phyloP scores from a whole-genome alignment of 2,329 filamentous ascomycete genomes.

The Pseudogymnoascus sp. region DNA sequence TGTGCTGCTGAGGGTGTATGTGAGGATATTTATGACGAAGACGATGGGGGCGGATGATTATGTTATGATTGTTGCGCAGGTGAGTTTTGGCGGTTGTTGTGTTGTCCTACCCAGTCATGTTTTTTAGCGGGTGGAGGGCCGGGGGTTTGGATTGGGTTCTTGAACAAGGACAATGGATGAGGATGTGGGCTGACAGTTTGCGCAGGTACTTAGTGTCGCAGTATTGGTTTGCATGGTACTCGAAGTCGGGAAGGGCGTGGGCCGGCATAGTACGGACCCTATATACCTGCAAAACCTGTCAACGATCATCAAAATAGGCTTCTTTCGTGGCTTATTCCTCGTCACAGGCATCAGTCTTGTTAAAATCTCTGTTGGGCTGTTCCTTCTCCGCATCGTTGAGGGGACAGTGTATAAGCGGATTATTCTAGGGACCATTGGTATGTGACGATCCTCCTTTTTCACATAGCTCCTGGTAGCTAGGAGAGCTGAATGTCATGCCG shows the following conservation, averaged over 20 bases:
- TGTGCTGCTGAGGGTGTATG: slow-evolving; percentile 35
- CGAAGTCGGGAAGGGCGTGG: not conserved
- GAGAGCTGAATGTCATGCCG: not conserved
- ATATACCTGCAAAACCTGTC: not conserved
- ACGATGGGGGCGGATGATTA: slow-evolving; percentile 41
- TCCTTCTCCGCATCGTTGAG: slow-evolving; percentile 38
- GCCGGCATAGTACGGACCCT: not conserved
- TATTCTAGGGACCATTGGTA: slow-evolving; percentile 37
- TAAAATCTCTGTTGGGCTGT: slow-evolving; percentile 42
- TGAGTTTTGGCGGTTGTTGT: slow-evolving; percentile 23
- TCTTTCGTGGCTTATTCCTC: slow-evolving; percentile 17
- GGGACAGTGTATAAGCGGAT: slow-evolving; percentile 34
- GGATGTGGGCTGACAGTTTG: not conserved
- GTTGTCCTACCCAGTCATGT: slow-evolving; percentile 18
- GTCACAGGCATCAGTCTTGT: slow-evolving; percentile 38
- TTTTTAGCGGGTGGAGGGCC: not conserved
- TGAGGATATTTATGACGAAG: slow-evolving; percentile 37
- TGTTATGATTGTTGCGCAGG: slow-evolving; percentile 35
- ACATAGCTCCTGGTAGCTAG: not conserved
- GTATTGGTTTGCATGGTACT: slow-evolving; percentile 16
- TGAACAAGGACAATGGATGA: not conserved
- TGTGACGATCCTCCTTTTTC: slow-evolving; percentile 13
- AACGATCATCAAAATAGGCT: not conserved
- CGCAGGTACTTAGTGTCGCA: slow-evolving; percentile 22
- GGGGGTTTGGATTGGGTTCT: not conserved